phyloP scores from a whole-genome alignment of 495 filamentous ascomycete genomes.

The Hyphodiscus hymeniophilus region DNA sequence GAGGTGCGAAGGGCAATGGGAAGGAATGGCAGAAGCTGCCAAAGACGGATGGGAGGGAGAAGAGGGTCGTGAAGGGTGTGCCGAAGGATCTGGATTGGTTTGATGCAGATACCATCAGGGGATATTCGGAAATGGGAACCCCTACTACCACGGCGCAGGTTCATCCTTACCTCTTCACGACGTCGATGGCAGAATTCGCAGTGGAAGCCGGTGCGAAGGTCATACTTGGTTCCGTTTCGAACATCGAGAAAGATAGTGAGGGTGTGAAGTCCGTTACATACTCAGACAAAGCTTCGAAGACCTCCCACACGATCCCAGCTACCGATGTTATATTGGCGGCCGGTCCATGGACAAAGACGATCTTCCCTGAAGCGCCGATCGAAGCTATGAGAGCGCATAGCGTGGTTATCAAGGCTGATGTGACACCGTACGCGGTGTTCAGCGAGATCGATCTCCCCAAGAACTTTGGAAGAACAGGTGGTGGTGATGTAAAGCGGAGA shows the following conservation, averaged over 20 bases:
- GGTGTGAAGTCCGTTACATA: constrained; percentile 67
- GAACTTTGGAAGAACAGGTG: constrained; percentile 43
- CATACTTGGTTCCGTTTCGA: constrained; percentile 54
- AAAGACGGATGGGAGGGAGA: constrained; percentile 53
- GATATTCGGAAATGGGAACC: constrained; percentile 78
- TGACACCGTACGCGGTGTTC: constrained; percentile 85
- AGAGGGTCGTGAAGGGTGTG: constrained; percentile 49
- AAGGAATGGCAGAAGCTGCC: constrained; percentile 51
- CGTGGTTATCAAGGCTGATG: constrained; percentile 72
- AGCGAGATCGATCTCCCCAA: constrained; percentile 75
- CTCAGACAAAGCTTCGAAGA: constrained; percentile 51
- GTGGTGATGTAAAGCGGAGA: constrained; percentile 30
- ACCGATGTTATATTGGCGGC: constrained; percentile 79
- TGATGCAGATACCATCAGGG: constrained; percentile 50
- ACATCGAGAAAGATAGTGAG: constrained; percentile 45
- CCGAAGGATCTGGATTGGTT: constrained; percentile 88
- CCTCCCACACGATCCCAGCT: constrained; percentile 54
- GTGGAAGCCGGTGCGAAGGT: constrained; percentile 67
- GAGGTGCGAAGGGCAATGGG: constrained; percentile 21
- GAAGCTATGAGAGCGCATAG: constrained; percentile 79
- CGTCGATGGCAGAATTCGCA: constrained; percentile 73
- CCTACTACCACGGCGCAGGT: constrained; percentile 83
- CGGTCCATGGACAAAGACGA: constrained; percentile 76
- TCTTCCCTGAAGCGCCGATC: constrained; percentile 73
- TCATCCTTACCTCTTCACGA: constrained; percentile 90